Evolutionary conservation across 2,329 filamentous ascomycete genomes (phyloP).

Genomic region (Aspergillus caelatus): DNA sequence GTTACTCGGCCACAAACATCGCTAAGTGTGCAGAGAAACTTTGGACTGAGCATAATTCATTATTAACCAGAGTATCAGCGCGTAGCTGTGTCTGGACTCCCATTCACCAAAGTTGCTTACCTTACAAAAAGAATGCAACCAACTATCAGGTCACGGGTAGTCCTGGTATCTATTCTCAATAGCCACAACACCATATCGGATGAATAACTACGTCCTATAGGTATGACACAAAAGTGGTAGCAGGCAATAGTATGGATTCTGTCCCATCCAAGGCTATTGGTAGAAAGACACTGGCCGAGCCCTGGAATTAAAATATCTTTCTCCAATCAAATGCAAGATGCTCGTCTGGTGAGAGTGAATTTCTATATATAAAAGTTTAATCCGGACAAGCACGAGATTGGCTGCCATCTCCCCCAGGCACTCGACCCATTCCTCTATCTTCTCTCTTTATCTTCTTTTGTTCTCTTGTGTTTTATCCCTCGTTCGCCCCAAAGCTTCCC

Average conservation of each 20-base stretch:
- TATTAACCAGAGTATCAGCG: background rate
- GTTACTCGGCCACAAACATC: background rate
- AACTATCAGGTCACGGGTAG: background rate
- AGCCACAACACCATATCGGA: background rate
- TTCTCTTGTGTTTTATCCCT: background rate
- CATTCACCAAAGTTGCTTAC: background rate
- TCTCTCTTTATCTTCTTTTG: background rate
- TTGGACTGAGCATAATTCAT: background rate
- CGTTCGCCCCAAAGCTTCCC: background rate
- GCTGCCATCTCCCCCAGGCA: background rate
- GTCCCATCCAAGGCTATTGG: background rate
- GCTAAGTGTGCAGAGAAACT: background rate
- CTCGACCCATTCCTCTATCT: background rate
- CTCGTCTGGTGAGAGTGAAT: background rate
- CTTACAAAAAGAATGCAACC: background rate
- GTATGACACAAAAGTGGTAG: background rate
- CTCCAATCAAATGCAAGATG: background rate
- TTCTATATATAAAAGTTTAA: background rate
- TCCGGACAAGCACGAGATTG: no score
- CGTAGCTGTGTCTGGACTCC: background rate
- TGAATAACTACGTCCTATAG: background rate
- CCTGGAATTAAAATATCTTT: background rate
- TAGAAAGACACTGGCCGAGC: background rate
- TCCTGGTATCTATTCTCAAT: background rate
- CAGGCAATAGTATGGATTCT: background rate